Percentiles rank a stretch among this genome's conserved stretches.
phyloP scores from a whole-genome alignment of 1,284 basidiomycete genomes.

The Cutaneotrichosporon dermatis region DNA sequence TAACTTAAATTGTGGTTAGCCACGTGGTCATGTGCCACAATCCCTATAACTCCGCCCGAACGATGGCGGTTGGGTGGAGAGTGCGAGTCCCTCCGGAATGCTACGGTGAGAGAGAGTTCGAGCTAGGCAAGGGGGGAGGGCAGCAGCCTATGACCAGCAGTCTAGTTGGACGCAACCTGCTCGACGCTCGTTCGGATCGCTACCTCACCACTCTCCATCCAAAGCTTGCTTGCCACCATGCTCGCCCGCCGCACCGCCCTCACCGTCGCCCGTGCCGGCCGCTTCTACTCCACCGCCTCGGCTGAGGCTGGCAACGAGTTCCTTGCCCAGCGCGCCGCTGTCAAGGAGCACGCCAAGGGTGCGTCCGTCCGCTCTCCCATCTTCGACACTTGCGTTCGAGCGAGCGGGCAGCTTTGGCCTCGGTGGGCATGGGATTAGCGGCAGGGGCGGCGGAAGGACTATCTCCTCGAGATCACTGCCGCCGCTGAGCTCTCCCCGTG shows the following conservation, averaged over 20 bases:
- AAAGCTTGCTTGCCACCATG: constrained; percentile 6
- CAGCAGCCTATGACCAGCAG: too few relatives aligned
- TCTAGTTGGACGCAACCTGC: not conserved
- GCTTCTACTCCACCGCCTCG: constrained; percentile 16
- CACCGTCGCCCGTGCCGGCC: constrained; percentile 21
- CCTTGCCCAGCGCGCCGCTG: constrained; percentile 32
- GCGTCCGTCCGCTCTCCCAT: constrained; percentile 10
- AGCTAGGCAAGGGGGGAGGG: too few relatives aligned
- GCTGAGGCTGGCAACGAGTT: constrained; percentile 33
- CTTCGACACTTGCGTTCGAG: not conserved
- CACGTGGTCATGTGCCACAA: not conserved
- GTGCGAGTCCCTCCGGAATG: constrained; percentile 1
- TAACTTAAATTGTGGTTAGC: too few relatives aligned
- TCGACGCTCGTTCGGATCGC: constrained; percentile 3
- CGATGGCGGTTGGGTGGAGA: not conserved
- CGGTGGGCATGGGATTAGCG: too few relatives aligned
- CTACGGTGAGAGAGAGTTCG: not conserved
- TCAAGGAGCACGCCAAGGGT: constrained; percentile 42
- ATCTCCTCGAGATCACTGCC: not conserved
- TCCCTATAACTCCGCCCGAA: not conserved
- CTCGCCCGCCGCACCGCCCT: constrained; percentile 19
- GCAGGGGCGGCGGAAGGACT: too few relatives aligned
- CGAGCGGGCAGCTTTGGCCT: too few relatives aligned
- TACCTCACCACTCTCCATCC: constrained; percentile 11
- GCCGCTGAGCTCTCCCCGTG: not conserved